These are phyloP conservation scores for Eurotiales sp. DNA, from an alignment of 2,329 filamentous ascomycete genomes.

Conservation along the genomic window DNA sequence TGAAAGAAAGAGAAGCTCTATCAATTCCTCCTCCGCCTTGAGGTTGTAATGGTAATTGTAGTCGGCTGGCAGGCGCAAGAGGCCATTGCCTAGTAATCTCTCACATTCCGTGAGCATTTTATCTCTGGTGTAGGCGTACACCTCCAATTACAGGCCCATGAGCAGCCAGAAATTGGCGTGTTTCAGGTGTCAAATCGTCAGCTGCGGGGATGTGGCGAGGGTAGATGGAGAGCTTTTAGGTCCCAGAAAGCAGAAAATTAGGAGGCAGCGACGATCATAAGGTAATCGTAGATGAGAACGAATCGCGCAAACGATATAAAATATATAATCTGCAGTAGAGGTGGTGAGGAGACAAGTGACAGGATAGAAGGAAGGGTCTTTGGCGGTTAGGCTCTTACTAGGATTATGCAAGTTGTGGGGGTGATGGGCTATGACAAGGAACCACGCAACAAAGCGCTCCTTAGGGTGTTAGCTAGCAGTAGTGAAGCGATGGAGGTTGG, in stretches of 20 bases:
- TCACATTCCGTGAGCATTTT: slow-evolving; percentile 57
- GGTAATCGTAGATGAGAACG: background rate
- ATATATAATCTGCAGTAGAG: too few relatives aligned
- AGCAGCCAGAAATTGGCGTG: background rate
- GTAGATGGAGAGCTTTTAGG: background rate
- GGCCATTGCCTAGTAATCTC: slow-evolving; percentile 75
- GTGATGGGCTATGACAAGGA: slow-evolving; percentile 3
- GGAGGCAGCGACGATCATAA: background rate
- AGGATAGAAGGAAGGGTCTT: background rate
- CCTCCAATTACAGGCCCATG: slow-evolving; percentile 21
- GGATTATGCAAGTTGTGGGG: slow-evolving; percentile 10
- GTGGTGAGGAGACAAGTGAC: too few relatives aligned
- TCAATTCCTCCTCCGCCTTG: slow-evolving; percentile 66
- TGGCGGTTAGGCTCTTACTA: background rate
- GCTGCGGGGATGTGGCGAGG: background rate
- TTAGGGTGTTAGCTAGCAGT: too few relatives aligned
- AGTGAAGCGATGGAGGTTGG: background rate
- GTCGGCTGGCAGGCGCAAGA: slow-evolving; percentile 71
- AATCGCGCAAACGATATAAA: too few relatives aligned
- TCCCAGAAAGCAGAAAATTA: background rate
- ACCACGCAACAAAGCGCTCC: slow-evolving; percentile 15
- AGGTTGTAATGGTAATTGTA: slow-evolving; percentile 73
- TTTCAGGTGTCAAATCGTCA: background rate
- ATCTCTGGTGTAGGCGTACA: slow-evolving; percentile 9
- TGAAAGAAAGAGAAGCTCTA: slow-evolving; percentile 80